Conservation (phyloP, 495 filamentous ascomycete genomes). For the Pyrenopolyporus hunteri region DNA sequence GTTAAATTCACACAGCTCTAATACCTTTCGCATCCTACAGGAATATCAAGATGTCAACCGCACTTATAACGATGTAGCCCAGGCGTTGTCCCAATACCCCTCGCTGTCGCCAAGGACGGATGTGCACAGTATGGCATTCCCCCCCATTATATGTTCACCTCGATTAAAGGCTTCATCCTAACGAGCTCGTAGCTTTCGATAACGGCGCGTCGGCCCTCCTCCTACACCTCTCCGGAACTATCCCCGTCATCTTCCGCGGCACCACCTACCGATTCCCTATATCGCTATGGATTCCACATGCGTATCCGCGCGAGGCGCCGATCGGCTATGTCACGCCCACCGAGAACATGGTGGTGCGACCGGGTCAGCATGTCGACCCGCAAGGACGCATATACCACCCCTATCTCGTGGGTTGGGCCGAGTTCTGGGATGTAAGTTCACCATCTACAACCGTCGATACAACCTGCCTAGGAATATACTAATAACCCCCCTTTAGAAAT, state of each 20-base stretch:
- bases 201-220: conserved; percentile 87
- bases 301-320: conserved; percentile 84
- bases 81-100: conserved; percentile 79
- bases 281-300: conserved; percentile 92
- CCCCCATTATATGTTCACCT: background rate
- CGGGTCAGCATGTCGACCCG: conserved; percentile 93
- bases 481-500: conserved; percentile 62
- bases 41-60: conserved; percentile 93
- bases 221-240: conserved; percentile 81
- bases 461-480: background rate
- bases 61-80: conserved; percentile 89
- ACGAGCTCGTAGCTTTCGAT: conserved; percentile 71
- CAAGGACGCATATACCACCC: conserved; percentile 96
- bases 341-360: conserved; percentile 84
- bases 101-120: conserved; percentile 90
- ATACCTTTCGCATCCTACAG: conserved; percentile 53
- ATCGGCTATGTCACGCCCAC: conserved; percentile 88
- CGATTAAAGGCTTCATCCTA: conserved; percentile 6
- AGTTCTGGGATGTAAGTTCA: conserved; percentile 85
- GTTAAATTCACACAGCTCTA: background rate
- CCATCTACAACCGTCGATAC: background rate
- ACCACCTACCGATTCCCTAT: conserved; percentile 90
- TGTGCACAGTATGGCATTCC: conserved; percentile 78
- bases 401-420: conserved; percentile 86
- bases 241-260: conserved; percentile 88